Conservation (phyloP, 805 yeast species). For the Priceomyces melissophilus region DNA sequence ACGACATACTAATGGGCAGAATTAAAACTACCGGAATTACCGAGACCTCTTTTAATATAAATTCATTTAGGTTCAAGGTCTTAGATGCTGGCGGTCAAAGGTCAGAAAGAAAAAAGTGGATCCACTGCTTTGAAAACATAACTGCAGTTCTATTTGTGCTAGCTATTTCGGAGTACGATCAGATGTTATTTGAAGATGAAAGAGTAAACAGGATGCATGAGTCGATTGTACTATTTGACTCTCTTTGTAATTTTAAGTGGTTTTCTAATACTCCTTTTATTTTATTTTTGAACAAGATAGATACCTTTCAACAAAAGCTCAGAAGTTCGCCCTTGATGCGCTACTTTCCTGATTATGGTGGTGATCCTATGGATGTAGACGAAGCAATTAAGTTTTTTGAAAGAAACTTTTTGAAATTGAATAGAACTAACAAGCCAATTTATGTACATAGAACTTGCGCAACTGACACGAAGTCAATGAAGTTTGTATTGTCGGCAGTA, state of each 20-base stretch:
- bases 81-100: slow-evolving; percentile 97
- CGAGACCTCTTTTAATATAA: slow-evolving; percentile 73
- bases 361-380: slow-evolving; percentile 56
- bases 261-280: slow-evolving; percentile 84
- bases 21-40: slow-evolving; percentile 95
- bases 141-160: slow-evolving; percentile 84
- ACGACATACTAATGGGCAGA: slow-evolving; percentile 84
- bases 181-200: slow-evolving; percentile 84
- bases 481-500: slow-evolving; percentile 85
- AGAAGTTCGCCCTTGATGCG: slow-evolving; percentile 59
- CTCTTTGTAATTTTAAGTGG: slow-evolving; percentile 83
- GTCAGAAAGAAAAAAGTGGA: slow-evolving; percentile 89
- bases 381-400: slow-evolving; percentile 74
- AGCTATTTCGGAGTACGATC: slow-evolving; percentile 91
- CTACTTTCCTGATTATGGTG: slow-evolving; percentile 77
- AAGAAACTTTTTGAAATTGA: slow-evolving; percentile 57
- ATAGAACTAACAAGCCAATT: slow-evolving; percentile 67
- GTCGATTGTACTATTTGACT: slow-evolving; percentile 77
- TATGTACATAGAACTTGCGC: slow-evolving; percentile 95
- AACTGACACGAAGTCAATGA: slow-evolving; percentile 86
- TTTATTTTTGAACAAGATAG: slow-evolving; percentile 84
- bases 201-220: slow-evolving; percentile 89
- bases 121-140: slow-evolving; percentile 88
- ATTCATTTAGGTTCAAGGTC: slow-evolving; percentile 63
- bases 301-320: slow-evolving; percentile 72